Percentiles rank a stretch among this genome's conserved stretches.
These are phyloP conservation scores for Russula olivacea DNA, from an alignment of 768 basidiomycete species.

Conservation along the genomic window DNA sequence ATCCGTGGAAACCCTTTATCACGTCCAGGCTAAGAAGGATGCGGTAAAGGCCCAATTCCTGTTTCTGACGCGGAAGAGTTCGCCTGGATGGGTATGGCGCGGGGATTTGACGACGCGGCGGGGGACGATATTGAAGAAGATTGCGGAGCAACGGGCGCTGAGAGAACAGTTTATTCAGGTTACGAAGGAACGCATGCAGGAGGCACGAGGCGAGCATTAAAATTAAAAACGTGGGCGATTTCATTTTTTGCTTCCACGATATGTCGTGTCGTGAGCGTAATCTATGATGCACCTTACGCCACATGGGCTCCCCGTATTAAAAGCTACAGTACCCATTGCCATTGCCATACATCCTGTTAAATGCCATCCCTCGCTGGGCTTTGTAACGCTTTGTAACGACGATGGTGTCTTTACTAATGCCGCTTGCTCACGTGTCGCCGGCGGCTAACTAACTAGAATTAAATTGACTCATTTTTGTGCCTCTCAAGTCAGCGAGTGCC, in stretches of 20 bases:
- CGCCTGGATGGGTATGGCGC: constrained; percentile 38
- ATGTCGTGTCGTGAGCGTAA: background rate
- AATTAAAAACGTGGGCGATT: background rate
- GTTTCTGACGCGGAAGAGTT: constrained; percentile 34
- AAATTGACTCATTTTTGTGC: too few relatives aligned
- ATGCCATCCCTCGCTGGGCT: background rate
- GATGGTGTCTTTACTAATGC: background rate
- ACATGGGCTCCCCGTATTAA: background rate
- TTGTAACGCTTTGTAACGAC: background rate
- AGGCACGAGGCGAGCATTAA: constrained; percentile 21
- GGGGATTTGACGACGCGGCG: constrained; percentile 36
- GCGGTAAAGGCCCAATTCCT: constrained; percentile 33
- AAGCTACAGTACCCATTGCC: background rate
- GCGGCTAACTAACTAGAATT: background rate
- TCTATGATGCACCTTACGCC: background rate
- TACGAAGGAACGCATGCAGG: constrained; percentile 32
- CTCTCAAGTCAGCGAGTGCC: too few relatives aligned
- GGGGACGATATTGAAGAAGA: constrained; percentile 46
- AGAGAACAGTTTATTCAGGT: constrained; percentile 38
- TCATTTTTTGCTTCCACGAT: background rate
- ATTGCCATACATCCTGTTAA: background rate
- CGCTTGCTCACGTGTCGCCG: background rate
- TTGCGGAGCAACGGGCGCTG: constrained; percentile 43
- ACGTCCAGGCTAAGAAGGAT: constrained; percentile 36
- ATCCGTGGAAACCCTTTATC: constrained; percentile 60